Evolutionary conservation across 208 protist species (phyloP).

Genomic region (Acanthamoeba healyi): DNA sequence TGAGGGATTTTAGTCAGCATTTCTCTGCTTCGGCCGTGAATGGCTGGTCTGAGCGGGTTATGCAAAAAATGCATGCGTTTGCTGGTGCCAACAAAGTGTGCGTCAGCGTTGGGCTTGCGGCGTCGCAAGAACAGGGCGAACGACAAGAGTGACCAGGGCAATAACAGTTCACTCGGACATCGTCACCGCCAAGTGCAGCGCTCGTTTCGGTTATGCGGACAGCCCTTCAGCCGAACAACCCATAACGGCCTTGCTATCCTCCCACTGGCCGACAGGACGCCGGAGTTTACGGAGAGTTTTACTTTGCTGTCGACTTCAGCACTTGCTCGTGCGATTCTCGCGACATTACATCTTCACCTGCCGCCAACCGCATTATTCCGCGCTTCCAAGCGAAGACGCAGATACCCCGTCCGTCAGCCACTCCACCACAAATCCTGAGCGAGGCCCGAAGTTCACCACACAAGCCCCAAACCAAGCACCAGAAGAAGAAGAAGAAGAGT

Average conservation of each 20-base stretch:
- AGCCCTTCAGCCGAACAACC: no score
- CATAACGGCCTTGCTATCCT: no score
- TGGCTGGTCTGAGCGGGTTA: no score
- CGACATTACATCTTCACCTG: neutral
- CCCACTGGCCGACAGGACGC: no score
- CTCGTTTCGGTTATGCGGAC: no score
- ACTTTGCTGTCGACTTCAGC: neutral
- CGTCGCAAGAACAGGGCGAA: no score
- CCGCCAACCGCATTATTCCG: conserved; percentile 20
- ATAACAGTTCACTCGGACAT: no score
- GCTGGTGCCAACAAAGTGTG: no score
- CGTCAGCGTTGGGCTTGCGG: no score
- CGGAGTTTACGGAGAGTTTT: neutral
- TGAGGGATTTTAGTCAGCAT: neutral
- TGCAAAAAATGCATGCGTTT: neutral
- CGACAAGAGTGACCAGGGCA: no score
- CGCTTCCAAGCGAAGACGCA: neutral
- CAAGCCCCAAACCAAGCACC: neutral
- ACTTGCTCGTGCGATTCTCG: neutral
- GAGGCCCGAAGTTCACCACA: no score
- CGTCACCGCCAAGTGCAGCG: no score
- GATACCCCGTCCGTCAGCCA: neutral
- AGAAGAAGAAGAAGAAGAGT: neutral
- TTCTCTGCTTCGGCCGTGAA: neutral
- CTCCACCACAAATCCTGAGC: neutral